phyloP scores from a whole-genome alignment of 202 grass and related monocot species.

The Eragrostis tef region DNA sequence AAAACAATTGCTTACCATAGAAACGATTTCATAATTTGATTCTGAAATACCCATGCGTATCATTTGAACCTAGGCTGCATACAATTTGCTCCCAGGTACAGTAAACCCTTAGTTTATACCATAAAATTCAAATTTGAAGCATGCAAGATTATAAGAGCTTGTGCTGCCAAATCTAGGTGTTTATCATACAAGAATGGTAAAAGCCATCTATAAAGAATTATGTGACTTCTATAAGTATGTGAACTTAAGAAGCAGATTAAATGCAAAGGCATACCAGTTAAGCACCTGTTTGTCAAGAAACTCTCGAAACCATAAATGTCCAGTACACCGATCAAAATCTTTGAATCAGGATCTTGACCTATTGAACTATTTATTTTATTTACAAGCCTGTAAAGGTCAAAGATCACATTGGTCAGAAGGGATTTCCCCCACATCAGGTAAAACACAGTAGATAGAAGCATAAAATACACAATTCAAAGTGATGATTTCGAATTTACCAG shows the following conservation, averaged over 20 bases:
- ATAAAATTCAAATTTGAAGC: not conserved
- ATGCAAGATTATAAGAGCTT: not conserved
- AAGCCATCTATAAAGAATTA: constrained; percentile 30
- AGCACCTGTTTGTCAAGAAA: constrained; percentile 99
- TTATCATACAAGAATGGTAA: constrained; percentile 37
- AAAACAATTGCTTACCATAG: not conserved
- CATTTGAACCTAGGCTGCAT: not conserved
- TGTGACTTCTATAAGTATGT: constrained; percentile 42
- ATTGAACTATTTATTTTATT: constrained; percentile 89
- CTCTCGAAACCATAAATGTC: constrained; percentile 99
- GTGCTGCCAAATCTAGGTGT: not conserved
- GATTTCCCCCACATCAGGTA: constrained; percentile 21
- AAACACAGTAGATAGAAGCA: constrained; percentile 39
- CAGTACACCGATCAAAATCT: constrained; percentile 94
- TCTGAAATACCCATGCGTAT: not conserved
- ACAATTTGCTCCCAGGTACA: constrained; percentile 1
- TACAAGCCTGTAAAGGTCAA: constrained; percentile 77
- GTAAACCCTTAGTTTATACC: not conserved
- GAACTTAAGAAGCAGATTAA: constrained; percentile 52
- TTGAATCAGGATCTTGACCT: constrained; percentile 96
- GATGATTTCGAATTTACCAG: constrained; percentile 48
- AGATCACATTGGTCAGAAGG: constrained; percentile 32
- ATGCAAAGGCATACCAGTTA: constrained; percentile 97
- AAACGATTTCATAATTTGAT: not conserved
- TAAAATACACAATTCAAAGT: constrained; percentile 13